Evolutionary conservation across 306 rosid genomes (phyloP), one percentile per base, ranked within the genome.

Genomic region (Potentilla sterilis): DNA sequence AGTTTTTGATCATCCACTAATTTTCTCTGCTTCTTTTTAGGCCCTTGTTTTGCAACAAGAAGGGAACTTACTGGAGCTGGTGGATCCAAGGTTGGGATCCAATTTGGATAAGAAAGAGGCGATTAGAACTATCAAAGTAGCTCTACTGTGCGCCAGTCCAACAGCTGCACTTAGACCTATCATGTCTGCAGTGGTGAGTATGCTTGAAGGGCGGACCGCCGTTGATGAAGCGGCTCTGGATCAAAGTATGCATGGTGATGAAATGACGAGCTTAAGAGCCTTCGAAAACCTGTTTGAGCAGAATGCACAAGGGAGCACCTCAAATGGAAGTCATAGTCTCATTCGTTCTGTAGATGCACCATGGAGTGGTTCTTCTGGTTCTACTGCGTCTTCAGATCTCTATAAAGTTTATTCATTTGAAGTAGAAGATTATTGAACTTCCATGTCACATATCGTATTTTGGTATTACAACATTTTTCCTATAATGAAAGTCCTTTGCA

Each of bases 141-240:
- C 83, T 54, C 70, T 73, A 1, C 37, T 73, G 0, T 79, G 83
- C 49, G 68, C 75, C 64, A 79, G 73, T 46, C 52, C 83, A n/a
- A 67, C 78, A 32, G 24, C 82, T 37, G 4, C 41, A n/a, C 35
- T 69, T 12, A 72, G 82, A 78, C 82, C 82, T 32, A 55, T 42
- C 32, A 80, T 80, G 67, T 75, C 64, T 34, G 59, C 46, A 14
- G 83, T 41, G 18, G 69, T 80, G 32, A 51, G 69, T 38, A 74
- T 74, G 79, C 76, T 80, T 24, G 28, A 75, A 58, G 79, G 70
- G 16, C 74, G 7, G 14, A 48, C 72, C 19, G 3, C 11, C 4
- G 65, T 69, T 34, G 47, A 47, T 18, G 72, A 57, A 37, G 32
- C 72, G 79, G 34, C 49, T 6, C 35, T 54, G 5, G 76, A 82